Conservation (phyloP, 1,284 basidiomycete species). For the Sanghuangporus baumii region DNA sequence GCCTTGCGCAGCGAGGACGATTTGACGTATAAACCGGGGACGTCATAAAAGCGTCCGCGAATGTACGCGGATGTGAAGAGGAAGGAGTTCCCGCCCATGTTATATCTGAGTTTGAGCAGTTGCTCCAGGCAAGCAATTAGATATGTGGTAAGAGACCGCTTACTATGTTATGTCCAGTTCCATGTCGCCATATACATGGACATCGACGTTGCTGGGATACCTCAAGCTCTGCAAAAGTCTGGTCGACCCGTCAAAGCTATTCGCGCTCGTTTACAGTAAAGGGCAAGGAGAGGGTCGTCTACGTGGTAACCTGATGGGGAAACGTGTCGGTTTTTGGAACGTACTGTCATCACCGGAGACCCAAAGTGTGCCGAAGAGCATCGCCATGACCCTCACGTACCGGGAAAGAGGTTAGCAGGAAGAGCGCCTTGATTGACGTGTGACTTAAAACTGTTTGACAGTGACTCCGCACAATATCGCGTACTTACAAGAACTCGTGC, state of each 20-base stretch:
- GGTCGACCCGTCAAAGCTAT: slow-evolving; percentile 98
- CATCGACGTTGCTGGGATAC: slow-evolving; percentile 98
- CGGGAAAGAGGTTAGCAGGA: slow-evolving; percentile 79
- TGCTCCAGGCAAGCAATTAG: slow-evolving; percentile 61
- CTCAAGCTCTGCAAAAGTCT: slow-evolving; percentile 96
- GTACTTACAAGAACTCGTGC: slow-evolving; percentile 90
- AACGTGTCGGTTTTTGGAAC: slow-evolving; percentile 98
- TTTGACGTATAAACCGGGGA: slow-evolving; percentile 98
- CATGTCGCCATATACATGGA: slow-evolving; percentile 99
- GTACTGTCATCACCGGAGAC: slow-evolving; percentile 99
- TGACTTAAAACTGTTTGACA: slow-evolving; percentile 27
- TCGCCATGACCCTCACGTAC: slow-evolving; percentile 97
- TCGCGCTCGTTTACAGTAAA: slow-evolving; percentile 82
- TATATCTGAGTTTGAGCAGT: slow-evolving; percentile 92
- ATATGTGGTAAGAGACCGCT: slow-evolving; percentile 3
- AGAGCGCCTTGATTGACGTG: neutral
- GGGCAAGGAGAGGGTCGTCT: slow-evolving; percentile 99
- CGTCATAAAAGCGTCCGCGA: slow-evolving; percentile 93
- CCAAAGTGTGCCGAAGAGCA: slow-evolving; percentile 96
- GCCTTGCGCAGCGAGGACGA: slow-evolving; percentile 97
- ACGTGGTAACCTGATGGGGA: slow-evolving; percentile 98
- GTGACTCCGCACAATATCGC: slow-evolving; percentile 98
- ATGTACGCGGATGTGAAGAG: slow-evolving; percentile 89
- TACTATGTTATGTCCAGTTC: slow-evolving; percentile 48
- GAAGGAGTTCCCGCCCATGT: slow-evolving; percentile 97